phyloP scores from a whole-genome alignment of 352 stramenopile genomes.

The Phytopythium oedochilum region DNA sequence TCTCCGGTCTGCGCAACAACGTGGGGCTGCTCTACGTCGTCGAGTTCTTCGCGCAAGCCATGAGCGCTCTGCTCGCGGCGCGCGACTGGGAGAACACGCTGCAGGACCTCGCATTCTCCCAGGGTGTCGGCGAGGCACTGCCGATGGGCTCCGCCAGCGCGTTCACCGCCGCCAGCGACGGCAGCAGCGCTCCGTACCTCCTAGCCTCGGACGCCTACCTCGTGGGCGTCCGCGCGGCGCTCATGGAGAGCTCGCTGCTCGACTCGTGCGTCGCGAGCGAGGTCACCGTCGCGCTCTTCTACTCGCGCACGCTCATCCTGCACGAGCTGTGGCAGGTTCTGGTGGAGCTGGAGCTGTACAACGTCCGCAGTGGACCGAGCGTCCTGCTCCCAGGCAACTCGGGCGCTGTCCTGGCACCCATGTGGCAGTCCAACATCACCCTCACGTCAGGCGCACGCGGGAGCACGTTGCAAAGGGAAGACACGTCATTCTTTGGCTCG shows the following conservation, averaged over 20 bases:
- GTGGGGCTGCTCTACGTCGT: conserved; percentile 32
- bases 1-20: conserved; percentile 34
- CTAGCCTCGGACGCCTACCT: conserved; percentile 29
- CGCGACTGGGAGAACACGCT: conserved; percentile 27
- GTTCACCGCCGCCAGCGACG: conserved; percentile 10
- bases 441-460: conserved; percentile 22
- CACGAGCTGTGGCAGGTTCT: conserved; percentile 21
- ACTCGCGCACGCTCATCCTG: conserved; percentile 31
- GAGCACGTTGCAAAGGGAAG: background rate
- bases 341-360: conserved; percentile 6
- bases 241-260: conserved; percentile 20
- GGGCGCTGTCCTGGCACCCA: conserved; percentile 14
- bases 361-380: background rate
- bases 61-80: conserved; percentile 24
- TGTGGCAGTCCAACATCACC: conserved; percentile 20
- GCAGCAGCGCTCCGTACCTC: conserved; percentile 10
- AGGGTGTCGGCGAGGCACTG: conserved; percentile 13
- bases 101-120: conserved; percentile 26
- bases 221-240: conserved; percentile 23
- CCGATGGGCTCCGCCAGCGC: conserved; percentile 13
- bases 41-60: conserved; percentile 36
- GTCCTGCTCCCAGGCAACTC: conserved; percentile 19
- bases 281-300: conserved; percentile 33
- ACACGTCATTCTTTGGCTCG: conserved; percentile 15
- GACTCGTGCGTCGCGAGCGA: conserved; percentile 37